These are phyloP conservation scores for Casaregolazyma suthepensis DNA, from an alignment of 1,139 yeast species.

Conservation along the genomic window DNA sequence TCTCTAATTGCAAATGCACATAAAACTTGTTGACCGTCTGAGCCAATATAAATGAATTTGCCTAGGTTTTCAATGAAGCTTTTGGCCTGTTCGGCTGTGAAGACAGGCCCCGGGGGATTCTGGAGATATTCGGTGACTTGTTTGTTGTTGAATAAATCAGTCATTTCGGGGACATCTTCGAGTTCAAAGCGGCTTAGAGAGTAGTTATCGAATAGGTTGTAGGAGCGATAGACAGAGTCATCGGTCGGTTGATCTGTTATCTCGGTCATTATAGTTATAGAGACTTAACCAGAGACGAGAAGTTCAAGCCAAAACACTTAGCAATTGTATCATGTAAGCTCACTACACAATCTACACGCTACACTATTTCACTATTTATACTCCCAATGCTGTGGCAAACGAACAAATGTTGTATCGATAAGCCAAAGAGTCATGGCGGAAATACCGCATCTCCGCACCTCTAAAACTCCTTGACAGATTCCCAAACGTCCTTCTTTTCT, in stretches of 20 bases:
- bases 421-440: not conserved
- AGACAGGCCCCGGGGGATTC: slow-evolving; percentile 15
- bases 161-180: slow-evolving; percentile 12
- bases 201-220: slow-evolving; percentile 9
- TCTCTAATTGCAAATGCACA: slow-evolving; percentile 18
- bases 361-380: not conserved
- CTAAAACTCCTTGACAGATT: not conserved
- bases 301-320: too few species aligned
- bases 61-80: slow-evolving; percentile 5
- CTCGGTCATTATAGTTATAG: not conserved
- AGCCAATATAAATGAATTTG: not conserved
- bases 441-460: not conserved
- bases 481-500: slow-evolving; percentile 6
- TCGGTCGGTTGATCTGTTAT: too few species aligned
- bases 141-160: slow-evolving; percentile 14
- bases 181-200: slow-evolving; percentile 10
- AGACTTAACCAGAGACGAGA: too few species aligned
- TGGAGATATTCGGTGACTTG: slow-evolving; percentile 15
- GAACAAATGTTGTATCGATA: not conserved
- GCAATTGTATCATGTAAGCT: too few species aligned
- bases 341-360: too few species aligned
- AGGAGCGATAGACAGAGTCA: not conserved
- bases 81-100: slow-evolving; percentile 15
- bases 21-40: not conserved
- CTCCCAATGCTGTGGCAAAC: not conserved